phyloP scores from a whole-genome alignment of 352 stramenopile genomes.

The Pythium aquatile region DNA sequence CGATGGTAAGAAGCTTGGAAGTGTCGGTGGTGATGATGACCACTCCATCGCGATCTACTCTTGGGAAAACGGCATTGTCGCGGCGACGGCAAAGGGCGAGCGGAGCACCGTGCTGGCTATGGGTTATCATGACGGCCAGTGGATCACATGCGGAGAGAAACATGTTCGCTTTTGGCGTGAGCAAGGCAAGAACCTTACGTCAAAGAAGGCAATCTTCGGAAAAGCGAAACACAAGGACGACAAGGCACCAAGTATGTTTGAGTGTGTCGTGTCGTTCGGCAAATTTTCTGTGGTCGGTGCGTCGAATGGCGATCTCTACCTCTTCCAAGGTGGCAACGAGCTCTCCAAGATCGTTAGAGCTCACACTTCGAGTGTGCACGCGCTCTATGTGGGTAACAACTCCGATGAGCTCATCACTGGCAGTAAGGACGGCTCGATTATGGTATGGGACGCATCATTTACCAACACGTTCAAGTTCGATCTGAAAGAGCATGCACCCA shows the following conservation, averaged over 20 bases:
- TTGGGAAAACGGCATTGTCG: slow-evolving; percentile 56
- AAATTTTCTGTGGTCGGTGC: slow-evolving; percentile 44
- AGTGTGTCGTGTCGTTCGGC: slow-evolving; percentile 52
- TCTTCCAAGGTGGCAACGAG: slow-evolving; percentile 62
- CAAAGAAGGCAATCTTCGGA: slow-evolving; percentile 72
- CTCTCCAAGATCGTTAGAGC: slow-evolving; percentile 50
- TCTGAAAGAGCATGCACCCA: slow-evolving; percentile 33
- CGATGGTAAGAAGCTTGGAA: slow-evolving; percentile 67
- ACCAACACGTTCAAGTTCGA: slow-evolving; percentile 39
- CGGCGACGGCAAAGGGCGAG: slow-evolving; percentile 57
- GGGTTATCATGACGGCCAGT: slow-evolving; percentile 52
- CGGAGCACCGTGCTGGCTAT: slow-evolving; percentile 55
- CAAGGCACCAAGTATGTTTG: slow-evolving; percentile 47
- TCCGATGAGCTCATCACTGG: slow-evolving; percentile 71
- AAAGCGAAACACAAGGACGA: slow-evolving; percentile 51
- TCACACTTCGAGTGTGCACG: slow-evolving; percentile 45
- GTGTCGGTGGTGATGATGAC: slow-evolving; percentile 79
- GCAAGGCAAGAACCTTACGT: slow-evolving; percentile 64
- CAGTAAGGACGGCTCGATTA: slow-evolving; percentile 84
- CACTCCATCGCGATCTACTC: slow-evolving; percentile 83
- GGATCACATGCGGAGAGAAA: slow-evolving; percentile 72
- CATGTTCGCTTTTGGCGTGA: slow-evolving; percentile 78
- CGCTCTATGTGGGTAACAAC: slow-evolving; percentile 43
- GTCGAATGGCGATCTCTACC: slow-evolving; percentile 74
- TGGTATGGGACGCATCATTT: slow-evolving; percentile 80